Evolutionary conservation across 2,329 filamentous ascomycete genomes (phyloP).

Genomic region (Paraphoma sp.): DNA sequence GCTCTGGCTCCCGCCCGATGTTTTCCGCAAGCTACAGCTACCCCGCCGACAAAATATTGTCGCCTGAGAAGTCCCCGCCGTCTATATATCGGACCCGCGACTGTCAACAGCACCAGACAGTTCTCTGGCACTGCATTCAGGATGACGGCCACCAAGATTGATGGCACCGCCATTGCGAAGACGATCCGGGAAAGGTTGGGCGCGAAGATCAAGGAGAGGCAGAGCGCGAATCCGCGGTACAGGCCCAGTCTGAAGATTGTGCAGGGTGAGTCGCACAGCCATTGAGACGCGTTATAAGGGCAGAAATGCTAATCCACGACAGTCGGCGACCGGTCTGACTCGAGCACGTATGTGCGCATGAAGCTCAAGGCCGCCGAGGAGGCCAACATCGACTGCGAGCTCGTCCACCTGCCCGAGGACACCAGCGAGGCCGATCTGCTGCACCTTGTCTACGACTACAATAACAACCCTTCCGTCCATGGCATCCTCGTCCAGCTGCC

Average conservation of each 20-base stretch:
- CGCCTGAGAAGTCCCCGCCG: constrained; percentile 22
- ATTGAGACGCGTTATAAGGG: neutral
- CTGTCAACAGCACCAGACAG: constrained; percentile 12
- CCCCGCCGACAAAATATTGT: constrained; percentile 39
- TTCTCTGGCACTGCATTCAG: constrained; percentile 63
- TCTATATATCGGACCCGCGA: constrained; percentile 22
- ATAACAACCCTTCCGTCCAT: constrained; percentile 85
- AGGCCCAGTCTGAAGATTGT: constrained; percentile 91
- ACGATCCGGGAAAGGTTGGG: constrained; percentile 83
- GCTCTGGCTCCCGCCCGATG: constrained; percentile 32
- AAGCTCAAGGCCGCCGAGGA: constrained; percentile 97
- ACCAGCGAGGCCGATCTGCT: constrained; percentile 87
- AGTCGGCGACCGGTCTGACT: constrained; percentile 95
- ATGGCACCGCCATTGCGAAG: constrained; percentile 95
- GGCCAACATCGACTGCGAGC: constrained; percentile 88
- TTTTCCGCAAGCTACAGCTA: constrained; percentile 39
- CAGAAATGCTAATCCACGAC: constrained; percentile 6
- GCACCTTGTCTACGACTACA: constrained; percentile 79
- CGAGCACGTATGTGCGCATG: constrained; percentile 98
- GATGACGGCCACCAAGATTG: constrained; percentile 91
- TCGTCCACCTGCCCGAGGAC: constrained; percentile 81
- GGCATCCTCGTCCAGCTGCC: constrained; percentile 95
- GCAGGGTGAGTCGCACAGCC: constrained; percentile 69
- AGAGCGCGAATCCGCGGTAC: constrained; percentile 84
- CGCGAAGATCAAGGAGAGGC: constrained; percentile 79